These are phyloP conservation scores for Pyricularia sp. DNA, from an alignment of 2,329 filamentous ascomycete genomes.

Conservation along the genomic window DNA sequence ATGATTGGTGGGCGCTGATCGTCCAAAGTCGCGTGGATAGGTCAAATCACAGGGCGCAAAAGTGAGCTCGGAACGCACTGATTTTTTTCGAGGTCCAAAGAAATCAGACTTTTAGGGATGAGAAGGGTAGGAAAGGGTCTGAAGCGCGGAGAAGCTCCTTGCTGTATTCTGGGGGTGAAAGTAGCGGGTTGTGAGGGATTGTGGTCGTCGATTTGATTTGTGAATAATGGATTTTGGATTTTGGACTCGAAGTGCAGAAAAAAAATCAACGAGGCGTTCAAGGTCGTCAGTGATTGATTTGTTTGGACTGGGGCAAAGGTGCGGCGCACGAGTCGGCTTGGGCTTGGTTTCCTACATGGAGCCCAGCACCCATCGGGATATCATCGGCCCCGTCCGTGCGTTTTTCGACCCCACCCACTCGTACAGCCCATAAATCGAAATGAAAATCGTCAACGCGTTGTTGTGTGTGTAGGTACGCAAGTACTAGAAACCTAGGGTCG, in stretches of 20 bases:
- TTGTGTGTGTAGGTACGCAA: no score
- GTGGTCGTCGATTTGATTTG: neutral
- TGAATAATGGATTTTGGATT: neutral
- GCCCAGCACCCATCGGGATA: conserved; percentile 1
- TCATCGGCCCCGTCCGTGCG: conserved; percentile 3
- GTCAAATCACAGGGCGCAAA: neutral
- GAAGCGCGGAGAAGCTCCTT: neutral
- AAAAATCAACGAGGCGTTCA: conserved; percentile 1
- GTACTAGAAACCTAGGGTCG: no score
- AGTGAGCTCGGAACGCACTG: neutral
- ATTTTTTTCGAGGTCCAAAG: neutral
- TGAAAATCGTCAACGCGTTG: neutral
- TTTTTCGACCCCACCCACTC: neutral
- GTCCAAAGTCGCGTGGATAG: neutral
- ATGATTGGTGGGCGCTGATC: neutral
- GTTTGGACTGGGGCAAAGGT: neutral
- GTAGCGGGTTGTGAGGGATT: neutral
- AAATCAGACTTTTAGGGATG: neutral
- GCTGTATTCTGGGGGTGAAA: neutral
- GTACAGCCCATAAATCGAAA: neutral
- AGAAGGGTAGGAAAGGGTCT: neutral
- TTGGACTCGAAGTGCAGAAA: neutral
- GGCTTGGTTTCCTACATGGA: neutral
- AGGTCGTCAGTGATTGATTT: conserved; percentile 2
- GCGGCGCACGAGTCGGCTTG: conserved; percentile 4